Percentiles rank a stretch among this genome's conserved stretches.
Conservation (phyloP, 169 alveolate species). For the Eimeria maxima region DNA sequence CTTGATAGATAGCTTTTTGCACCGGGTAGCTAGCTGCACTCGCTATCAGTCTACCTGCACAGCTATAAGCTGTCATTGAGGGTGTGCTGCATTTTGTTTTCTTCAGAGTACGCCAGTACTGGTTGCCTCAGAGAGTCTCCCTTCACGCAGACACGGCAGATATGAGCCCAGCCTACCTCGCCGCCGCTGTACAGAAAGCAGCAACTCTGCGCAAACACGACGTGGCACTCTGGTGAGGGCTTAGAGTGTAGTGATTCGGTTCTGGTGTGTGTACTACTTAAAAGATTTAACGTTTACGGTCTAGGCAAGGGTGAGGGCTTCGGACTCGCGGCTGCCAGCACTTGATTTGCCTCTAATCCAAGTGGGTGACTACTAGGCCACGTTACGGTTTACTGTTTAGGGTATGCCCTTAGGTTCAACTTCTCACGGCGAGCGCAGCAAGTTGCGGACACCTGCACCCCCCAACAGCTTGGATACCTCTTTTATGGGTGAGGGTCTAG, state of each 20-base stretch:
- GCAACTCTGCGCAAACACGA: slow-evolving; percentile 92
- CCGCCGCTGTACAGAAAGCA: slow-evolving; percentile 92
- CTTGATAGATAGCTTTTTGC: too few relatives aligned
- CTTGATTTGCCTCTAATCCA: background rate
- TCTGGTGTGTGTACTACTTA: background rate
- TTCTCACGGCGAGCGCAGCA: slow-evolving; percentile 87
- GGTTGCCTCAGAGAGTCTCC: slow-evolving; percentile 92
- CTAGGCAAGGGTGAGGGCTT: background rate
- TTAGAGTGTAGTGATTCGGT: background rate
- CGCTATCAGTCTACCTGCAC: background rate
- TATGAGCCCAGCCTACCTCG: slow-evolving; percentile 89
- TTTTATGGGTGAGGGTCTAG: slow-evolving; percentile 89
- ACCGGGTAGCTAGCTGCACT: background rate
- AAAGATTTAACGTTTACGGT: background rate
- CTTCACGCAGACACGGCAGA: slow-evolving; percentile 87
- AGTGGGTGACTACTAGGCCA: too few relatives aligned
- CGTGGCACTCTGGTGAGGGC: slow-evolving; percentile 86
- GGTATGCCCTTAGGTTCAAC: slow-evolving; percentile 78
- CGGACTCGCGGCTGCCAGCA: background rate
- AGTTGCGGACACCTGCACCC: slow-evolving; percentile 87
- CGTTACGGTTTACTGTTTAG: background rate
- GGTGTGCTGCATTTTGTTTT: background rate
- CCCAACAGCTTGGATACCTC: slow-evolving; percentile 92
- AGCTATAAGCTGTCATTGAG: background rate
- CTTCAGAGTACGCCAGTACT: slow-evolving; percentile 89